Conservation (phyloP, 495 filamentous ascomycete species). For the Daldinia caldariorum region DNA sequence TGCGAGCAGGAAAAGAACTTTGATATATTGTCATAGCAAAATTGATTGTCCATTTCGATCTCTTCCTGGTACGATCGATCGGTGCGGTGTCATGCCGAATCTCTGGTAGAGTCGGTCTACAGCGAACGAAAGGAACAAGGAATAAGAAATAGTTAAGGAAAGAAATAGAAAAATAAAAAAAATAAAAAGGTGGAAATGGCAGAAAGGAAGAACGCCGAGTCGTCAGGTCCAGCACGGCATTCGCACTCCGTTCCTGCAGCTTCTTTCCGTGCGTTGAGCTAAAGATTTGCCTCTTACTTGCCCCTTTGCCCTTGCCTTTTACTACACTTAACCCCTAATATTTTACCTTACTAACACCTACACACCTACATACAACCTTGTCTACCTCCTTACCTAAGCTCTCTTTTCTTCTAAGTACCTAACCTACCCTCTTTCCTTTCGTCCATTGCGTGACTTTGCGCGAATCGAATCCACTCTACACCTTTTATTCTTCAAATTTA, state of each 20-base stretch:
- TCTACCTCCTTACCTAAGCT: slow-evolving; percentile 39
- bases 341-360: not conserved
- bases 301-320: not conserved
- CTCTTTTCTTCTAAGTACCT: slow-evolving; percentile 11
- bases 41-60: slow-evolving; percentile 5
- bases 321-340: too few species aligned
- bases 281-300: slow-evolving; percentile 18
- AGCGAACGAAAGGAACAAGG: slow-evolving; percentile 14
- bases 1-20: slow-evolving; percentile 12
- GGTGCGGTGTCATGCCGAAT: slow-evolving; percentile 32
- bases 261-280: slow-evolving; percentile 59
- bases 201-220: slow-evolving; percentile 49
- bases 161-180: slow-evolving; percentile 4
- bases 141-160: slow-evolving; percentile 13
- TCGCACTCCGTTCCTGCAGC: slow-evolving; percentile 57
- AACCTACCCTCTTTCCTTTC: slow-evolving; percentile 5
- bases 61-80: slow-evolving; percentile 28
- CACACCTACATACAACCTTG: slow-evolving; percentile 9
- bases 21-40: slow-evolving; percentile 10
- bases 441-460: slow-evolving; percentile 24
- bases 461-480: slow-evolving; percentile 2
- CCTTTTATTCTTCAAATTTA: slow-evolving; percentile 1
- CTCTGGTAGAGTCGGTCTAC: slow-evolving; percentile 22
- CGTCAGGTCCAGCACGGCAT: slow-evolving; percentile 55
- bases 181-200: slow-evolving; percentile 45